Conservation (phyloP, 148 eudicot species). For the Polygonum maritimum region DNA sequence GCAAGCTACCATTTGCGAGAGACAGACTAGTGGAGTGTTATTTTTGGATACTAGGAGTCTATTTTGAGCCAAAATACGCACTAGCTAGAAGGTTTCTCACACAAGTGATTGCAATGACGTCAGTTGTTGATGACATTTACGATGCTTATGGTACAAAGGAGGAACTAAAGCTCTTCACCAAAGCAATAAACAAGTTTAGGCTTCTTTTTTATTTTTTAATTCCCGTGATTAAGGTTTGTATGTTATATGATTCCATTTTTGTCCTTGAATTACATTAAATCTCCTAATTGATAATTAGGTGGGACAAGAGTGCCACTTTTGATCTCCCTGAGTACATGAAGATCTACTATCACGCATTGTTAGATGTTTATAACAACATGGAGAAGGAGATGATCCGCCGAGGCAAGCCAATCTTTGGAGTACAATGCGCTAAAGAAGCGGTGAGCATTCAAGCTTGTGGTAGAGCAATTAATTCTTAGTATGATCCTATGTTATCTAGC, state of each 20-base stretch:
- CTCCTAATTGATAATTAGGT: slow-evolving; percentile 7
- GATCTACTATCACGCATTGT: slow-evolving; percentile 11
- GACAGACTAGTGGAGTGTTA: slow-evolving; percentile 12
- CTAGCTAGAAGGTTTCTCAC: slow-evolving; percentile 8
- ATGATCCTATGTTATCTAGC: too few relatives aligned
- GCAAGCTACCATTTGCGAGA: slow-evolving; percentile 13
- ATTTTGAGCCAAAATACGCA: slow-evolving; percentile 5
- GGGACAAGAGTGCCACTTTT: slow-evolving; percentile 12
- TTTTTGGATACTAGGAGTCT: slow-evolving; percentile 14
- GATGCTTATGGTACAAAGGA: slow-evolving; percentile 11
- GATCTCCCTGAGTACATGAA: slow-evolving; percentile 25
- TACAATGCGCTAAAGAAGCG: slow-evolving; percentile 16
- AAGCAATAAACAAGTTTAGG: background rate
- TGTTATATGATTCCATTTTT: too few relatives aligned
- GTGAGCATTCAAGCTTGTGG: slow-evolving; percentile 5
- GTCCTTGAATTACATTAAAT: background rate
- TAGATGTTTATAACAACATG: slow-evolving; percentile 16
- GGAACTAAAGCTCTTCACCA: slow-evolving; percentile 4
- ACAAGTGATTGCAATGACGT: slow-evolving; percentile 9
- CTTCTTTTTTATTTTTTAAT: background rate
- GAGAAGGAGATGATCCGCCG: slow-evolving; percentile 15
- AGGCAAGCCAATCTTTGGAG: slow-evolving; percentile 5
- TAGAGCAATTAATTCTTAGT: background rate
- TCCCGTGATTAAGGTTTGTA: background rate
- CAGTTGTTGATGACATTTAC: slow-evolving; percentile 15